A percentile compares a stretch with the other conserved stretches of the same genome.
phyloP scores from a whole-genome alignment of 1,139 yeast genomes.

The Debaryomyces singareniensis region DNA sequence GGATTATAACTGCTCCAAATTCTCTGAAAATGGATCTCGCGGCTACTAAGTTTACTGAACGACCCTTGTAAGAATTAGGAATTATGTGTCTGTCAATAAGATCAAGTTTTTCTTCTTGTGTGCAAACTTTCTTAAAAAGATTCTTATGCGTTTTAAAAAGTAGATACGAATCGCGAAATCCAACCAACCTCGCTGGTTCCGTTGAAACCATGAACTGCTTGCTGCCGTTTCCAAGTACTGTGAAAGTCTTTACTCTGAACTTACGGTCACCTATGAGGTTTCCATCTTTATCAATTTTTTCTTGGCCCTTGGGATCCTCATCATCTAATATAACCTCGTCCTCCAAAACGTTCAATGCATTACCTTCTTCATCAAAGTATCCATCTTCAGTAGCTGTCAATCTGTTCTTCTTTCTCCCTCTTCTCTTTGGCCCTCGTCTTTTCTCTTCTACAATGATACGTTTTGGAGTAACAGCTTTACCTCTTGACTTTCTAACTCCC shows the following conservation, averaged over 20 bases:
- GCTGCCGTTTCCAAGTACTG: slow-evolving; percentile 66
- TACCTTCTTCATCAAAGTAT: slow-evolving; percentile 44
- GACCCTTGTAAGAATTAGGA: slow-evolving; percentile 86
- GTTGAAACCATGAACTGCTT: slow-evolving; percentile 84
- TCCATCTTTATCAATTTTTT: slow-evolving; percentile 67
- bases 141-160: slow-evolving; percentile 79
- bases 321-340: slow-evolving; percentile 77
- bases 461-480: slow-evolving; percentile 17
- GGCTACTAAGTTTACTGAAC: slow-evolving; percentile 84
- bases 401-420: slow-evolving; percentile 43
- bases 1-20: slow-evolving; percentile 81
- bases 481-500: slow-evolving; percentile 13
- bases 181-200: slow-evolving; percentile 92
- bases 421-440: slow-evolving; percentile 26
- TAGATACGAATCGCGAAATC: slow-evolving; percentile 88
- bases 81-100: slow-evolving; percentile 75
- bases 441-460: slow-evolving; percentile 18
- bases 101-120: slow-evolving; percentile 76
- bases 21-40: slow-evolving; percentile 88
- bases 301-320: slow-evolving; percentile 74
- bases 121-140: slow-evolving; percentile 67
- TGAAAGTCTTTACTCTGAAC: slow-evolving; percentile 77
- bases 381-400: slow-evolving; percentile 32
- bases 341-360: slow-evolving; percentile 49
- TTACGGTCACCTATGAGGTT: slow-evolving; percentile 68